Percentiles rank a stretch among this genome's conserved stretches.
phyloP scores from a whole-genome alignment of 192 early-diverging fungal genomes.

The Linnemannia hyalina region DNA sequence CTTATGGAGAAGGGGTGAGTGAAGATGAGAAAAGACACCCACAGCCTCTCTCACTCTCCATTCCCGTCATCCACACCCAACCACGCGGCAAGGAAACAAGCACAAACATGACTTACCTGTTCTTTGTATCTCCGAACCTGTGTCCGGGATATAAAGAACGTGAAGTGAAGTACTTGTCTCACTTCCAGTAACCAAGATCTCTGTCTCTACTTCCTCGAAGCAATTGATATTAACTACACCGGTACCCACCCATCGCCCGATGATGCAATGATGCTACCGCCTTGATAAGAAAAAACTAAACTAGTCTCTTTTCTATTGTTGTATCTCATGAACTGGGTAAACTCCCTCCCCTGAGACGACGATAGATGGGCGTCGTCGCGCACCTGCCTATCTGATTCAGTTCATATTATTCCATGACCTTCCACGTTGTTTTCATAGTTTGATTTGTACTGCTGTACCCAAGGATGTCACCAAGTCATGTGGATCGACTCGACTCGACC shows the following conservation, averaged over 20 bases:
- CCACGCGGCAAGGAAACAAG: too few species aligned
- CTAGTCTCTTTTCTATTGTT: background rate
- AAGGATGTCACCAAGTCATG: background rate
- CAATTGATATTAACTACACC: background rate
- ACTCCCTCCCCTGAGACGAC: background rate
- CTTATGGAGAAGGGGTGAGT: background rate
- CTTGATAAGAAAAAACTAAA: background rate
- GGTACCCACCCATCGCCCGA: background rate
- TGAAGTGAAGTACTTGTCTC: too few species aligned
- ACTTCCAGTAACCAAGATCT: background rate
- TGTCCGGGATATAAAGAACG: too few species aligned
- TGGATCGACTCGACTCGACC: constrained; percentile 1
- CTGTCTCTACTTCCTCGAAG: background rate
- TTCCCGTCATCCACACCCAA: too few species aligned
- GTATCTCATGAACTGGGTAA: background rate
- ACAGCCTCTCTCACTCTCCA: too few species aligned
- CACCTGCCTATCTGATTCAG: background rate
- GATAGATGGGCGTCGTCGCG: background rate
- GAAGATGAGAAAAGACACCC: too few species aligned
- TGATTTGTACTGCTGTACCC: background rate
- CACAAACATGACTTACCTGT: too few species aligned
- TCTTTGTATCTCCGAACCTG: too few species aligned
- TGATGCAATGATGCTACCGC: background rate
- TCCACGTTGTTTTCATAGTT: constrained; percentile 5
- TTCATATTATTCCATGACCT: background rate